Conservation (phyloP, 2,329 filamentous ascomycete genomes). For the Neofusicoccum sp. region DNA sequence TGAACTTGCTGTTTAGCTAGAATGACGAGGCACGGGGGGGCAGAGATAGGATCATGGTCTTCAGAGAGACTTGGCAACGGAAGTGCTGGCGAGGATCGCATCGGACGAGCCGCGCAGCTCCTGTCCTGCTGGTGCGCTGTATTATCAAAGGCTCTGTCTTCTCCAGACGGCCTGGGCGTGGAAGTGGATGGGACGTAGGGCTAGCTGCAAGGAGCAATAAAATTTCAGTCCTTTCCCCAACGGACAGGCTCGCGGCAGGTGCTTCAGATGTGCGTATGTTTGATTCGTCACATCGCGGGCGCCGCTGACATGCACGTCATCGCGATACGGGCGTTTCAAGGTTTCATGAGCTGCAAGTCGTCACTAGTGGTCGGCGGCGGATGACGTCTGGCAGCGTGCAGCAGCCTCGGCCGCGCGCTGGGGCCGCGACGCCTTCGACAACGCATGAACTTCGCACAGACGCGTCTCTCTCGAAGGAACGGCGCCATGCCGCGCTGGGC, state of each 20-base stretch:
- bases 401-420: neutral
- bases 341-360: neutral
- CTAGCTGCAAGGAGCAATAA: neutral
- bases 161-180: neutral
- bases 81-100: neutral
- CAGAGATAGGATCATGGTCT: neutral
- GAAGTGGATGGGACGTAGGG: neutral
- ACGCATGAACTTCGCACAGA: neutral
- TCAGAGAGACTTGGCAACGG: too few species aligned
- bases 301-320: constrained; percentile 10
- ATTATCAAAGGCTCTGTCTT: neutral
- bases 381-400: neutral
- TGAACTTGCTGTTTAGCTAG: constrained; percentile 50
- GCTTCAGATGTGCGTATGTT: neutral
- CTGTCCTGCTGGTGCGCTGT: neutral
- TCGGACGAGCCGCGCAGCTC: neutral
- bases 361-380: too few species aligned
- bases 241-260: neutral
- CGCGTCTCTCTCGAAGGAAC: neutral
- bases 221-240: neutral
- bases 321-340: neutral
- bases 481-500: too few species aligned
- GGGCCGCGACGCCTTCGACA: neutral
- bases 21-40: neutral
- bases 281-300: neutral